These are phyloP conservation scores for Pseudogymnoascus sp. DNA, from an alignment of 2,329 filamentous ascomycete species.

Conservation along the genomic window DNA sequence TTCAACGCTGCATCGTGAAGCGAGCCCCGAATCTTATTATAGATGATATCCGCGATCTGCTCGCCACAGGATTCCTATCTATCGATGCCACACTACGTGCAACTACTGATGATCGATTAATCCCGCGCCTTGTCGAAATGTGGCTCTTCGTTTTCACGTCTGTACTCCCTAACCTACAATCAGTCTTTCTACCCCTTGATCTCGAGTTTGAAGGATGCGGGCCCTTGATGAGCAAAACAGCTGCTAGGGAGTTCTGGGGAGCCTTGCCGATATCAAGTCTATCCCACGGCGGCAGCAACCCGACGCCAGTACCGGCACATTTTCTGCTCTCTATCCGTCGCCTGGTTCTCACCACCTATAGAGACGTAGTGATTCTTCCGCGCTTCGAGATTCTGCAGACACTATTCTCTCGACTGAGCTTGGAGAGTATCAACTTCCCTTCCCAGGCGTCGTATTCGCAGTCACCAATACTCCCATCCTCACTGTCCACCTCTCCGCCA, in stretches of 20 bases:
- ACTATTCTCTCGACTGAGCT: conserved; percentile 81
- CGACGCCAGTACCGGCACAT: conserved; percentile 34
- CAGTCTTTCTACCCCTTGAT: conserved; percentile 87
- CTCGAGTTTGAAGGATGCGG: conserved; percentile 86
- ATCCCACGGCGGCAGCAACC: conserved; percentile 35
- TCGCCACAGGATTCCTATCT: conserved; percentile 75
- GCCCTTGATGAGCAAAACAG: conserved; percentile 66
- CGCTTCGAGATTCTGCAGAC: conserved; percentile 83
- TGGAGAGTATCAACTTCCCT: conserved; percentile 59
- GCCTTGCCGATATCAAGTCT: conserved; percentile 47
- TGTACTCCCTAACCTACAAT: conserved; percentile 88
- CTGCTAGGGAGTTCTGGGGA: conserved; percentile 88
- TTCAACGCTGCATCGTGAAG: conserved; percentile 70
- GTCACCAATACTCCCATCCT: conserved; percentile 41
- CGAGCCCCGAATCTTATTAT: conserved; percentile 64
- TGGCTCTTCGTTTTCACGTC: conserved; percentile 91
- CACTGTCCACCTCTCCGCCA: conserved; percentile 38
- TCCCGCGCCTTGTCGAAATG: conserved; percentile 82
- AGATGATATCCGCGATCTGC: conserved; percentile 68
- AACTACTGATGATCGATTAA: conserved; percentile 79
- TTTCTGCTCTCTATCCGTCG: conserved; percentile 76
- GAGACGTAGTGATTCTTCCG: conserved; percentile 81
- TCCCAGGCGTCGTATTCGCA: conserved; percentile 34
- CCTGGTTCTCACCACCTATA: conserved; percentile 79
- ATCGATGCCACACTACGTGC: conserved; percentile 76